These are phyloP conservation scores for Suillus decipiens DNA, from an alignment of 768 basidiomycete species.

Conservation along the genomic window DNA sequence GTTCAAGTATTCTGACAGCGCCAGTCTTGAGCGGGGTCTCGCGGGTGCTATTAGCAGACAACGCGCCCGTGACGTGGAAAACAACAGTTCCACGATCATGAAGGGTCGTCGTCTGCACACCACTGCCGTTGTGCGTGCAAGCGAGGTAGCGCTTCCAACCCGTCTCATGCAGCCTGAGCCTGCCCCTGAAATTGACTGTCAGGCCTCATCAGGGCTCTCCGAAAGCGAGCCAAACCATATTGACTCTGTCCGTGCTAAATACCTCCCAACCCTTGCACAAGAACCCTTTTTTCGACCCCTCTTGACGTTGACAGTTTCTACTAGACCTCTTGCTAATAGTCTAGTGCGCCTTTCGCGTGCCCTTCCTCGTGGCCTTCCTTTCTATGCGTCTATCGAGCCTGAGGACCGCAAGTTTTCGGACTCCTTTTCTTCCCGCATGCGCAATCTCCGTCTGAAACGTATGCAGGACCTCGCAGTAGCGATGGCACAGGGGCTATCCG, in stretches of 20 bases:
- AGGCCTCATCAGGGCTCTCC: neutral
- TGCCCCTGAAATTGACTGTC: neutral
- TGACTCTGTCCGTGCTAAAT: slow-evolving; percentile 25
- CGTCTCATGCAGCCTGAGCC: neutral
- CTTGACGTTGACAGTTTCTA: slow-evolving; percentile 41
- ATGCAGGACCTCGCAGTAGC: slow-evolving; percentile 31
- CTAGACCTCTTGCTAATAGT: slow-evolving; percentile 41
- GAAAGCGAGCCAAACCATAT: neutral
- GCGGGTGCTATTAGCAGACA: slow-evolving; percentile 18
- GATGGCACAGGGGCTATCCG: slow-evolving; percentile 34
- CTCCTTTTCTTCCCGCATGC: slow-evolving; percentile 35
- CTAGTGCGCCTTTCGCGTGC: slow-evolving; percentile 35
- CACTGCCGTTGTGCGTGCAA: slow-evolving; percentile 6
- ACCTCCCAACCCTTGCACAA: slow-evolving; percentile 29
- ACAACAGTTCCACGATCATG: slow-evolving; percentile 8
- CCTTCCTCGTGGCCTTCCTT: slow-evolving; percentile 37
- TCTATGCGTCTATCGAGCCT: slow-evolving; percentile 31
- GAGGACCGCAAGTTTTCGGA: slow-evolving; percentile 37
- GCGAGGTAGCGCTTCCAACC: slow-evolving; percentile 6
- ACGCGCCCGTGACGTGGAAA: slow-evolving; percentile 16
- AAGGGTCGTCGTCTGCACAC: slow-evolving; percentile 27
- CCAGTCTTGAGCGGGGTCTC: slow-evolving; percentile 19
- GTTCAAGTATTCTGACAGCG: slow-evolving; percentile 28
- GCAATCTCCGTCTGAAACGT: slow-evolving; percentile 37
- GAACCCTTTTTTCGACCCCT: slow-evolving; percentile 44